Evolutionary conservation across 352 stramenopile species (phyloP).

Genomic region (Phytopythium ostracodes): DNA sequence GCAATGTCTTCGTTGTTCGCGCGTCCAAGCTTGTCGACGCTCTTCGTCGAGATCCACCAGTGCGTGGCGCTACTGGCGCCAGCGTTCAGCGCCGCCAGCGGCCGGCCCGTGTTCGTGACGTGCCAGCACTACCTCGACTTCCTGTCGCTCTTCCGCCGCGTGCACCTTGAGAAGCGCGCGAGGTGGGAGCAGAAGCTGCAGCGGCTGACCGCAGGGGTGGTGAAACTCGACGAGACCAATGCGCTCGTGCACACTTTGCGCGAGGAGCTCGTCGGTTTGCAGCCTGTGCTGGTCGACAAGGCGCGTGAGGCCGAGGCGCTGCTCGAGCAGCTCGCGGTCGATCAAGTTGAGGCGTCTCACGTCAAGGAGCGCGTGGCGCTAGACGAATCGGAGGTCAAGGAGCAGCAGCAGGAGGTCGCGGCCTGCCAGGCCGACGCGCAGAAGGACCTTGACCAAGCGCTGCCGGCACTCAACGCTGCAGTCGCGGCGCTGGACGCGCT

Average conservation of each 20-base stretch:
- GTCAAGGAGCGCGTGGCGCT: constrained; percentile 49
- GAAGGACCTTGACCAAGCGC: constrained; percentile 59
- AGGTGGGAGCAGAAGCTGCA: constrained; percentile 41
- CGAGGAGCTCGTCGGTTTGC: constrained; percentile 79
- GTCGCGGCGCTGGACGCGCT: constrained; percentile 73
- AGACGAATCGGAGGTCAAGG: constrained; percentile 60
- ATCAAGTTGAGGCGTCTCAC: constrained; percentile 45
- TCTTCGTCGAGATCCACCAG: constrained; percentile 61
- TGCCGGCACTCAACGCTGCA: constrained; percentile 73
- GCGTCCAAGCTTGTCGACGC: constrained; percentile 14
- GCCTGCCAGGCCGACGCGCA: constrained; percentile 69
- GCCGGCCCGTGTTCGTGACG: constrained; percentile 55
- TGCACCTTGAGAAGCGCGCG: constrained; percentile 55
- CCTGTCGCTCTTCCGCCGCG: constrained; percentile 80
- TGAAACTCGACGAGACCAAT: constrained; percentile 77
- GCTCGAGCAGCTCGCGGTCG: constrained; percentile 53
- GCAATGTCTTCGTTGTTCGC: constrained; percentile 13
- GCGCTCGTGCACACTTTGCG: constrained; percentile 53
- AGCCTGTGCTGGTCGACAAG: constrained; percentile 69
- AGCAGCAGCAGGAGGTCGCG: constrained; percentile 59
- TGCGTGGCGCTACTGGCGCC: constrained; percentile 16
- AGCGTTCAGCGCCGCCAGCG: constrained; percentile 29
- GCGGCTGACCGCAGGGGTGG: constrained; percentile 51
- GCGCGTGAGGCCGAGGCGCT: constrained; percentile 56
- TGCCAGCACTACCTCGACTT: constrained; percentile 90